phyloP scores from a whole-genome alignment of 75 land plant species.

The Selaginella moellendorffii region DNA sequence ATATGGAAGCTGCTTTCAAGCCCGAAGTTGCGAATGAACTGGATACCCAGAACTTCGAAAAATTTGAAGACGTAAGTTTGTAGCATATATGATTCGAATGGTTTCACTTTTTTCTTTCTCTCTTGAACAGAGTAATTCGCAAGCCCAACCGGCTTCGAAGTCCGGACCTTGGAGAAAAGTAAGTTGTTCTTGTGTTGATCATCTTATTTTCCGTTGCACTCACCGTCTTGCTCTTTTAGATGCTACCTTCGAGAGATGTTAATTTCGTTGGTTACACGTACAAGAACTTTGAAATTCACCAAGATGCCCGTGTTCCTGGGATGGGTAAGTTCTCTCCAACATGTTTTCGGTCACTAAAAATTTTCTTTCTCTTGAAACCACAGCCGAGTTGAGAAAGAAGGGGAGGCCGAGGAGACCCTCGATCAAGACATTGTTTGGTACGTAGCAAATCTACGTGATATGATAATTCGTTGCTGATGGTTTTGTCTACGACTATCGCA shows the following conservation, averaged over 20 bases:
- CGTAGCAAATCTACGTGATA: neutral
- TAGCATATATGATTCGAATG: too few relatives aligned
- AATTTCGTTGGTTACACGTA: neutral
- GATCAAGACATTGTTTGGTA: constrained; percentile 6
- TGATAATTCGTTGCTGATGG: neutral
- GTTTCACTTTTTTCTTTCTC: neutral
- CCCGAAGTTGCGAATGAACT: constrained; percentile 45
- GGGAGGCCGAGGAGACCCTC: constrained; percentile 2
- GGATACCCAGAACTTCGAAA: constrained; percentile 53
- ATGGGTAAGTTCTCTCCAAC: neutral
- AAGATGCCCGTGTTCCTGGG: neutral
- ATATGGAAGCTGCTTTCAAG: constrained; percentile 54
- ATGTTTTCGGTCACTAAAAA: too few relatives aligned
- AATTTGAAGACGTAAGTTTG: constrained; percentile 52
- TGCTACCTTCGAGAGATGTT: neutral
- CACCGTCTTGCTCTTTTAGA: neutral
- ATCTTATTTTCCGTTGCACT: too few relatives aligned
- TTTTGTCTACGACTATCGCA: too few relatives aligned
- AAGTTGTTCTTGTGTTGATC: too few relatives aligned
- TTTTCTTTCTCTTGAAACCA: neutral
- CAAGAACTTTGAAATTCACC: neutral
- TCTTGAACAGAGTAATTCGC: constrained; percentile 30
- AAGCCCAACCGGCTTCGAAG: constrained; percentile 27
- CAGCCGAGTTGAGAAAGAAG: constrained; percentile 8
- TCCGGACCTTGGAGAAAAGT: constrained; percentile 90